A percentile compares a stretch with the other conserved stretches of the same genome.
Evolutionary conservation across 805 yeast species (phyloP).

Genomic region (Candida krabiensis): DNA sequence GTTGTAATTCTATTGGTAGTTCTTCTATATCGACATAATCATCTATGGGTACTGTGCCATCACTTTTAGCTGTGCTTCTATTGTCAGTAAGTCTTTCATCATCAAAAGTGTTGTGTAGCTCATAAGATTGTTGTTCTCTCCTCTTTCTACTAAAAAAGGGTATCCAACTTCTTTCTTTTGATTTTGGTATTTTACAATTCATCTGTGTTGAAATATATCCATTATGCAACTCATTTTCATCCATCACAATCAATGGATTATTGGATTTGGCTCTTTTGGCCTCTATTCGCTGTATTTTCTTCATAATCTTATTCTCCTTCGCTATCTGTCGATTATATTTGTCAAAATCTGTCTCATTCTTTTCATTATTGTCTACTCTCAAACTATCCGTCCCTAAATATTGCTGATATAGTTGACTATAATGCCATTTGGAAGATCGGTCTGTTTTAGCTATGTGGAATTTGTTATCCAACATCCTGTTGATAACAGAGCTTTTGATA

Average conservation of each 20-base stretch:
- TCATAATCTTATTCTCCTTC: constrained; percentile 27
- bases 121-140: not conserved
- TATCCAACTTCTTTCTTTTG: constrained; percentile 4
- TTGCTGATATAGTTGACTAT: constrained; percentile 26
- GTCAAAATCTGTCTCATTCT: constrained; percentile 29
- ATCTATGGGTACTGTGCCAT: constrained; percentile 28
- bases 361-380: not conserved
- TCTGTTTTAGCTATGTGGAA: constrained; percentile 4
- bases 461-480: constrained; percentile 21
- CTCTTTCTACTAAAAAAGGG: constrained; percentile 1
- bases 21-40: constrained; percentile 29
- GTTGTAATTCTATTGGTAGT: constrained; percentile 30
- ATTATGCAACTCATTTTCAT: constrained; percentile 23
- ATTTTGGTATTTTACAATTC: not conserved
- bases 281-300: constrained; percentile 16
- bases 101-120: not conserved
- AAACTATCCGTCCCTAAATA: constrained; percentile 4
- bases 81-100: constrained; percentile 1
- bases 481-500: constrained; percentile 23
- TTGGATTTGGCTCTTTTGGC: constrained; percentile 5
- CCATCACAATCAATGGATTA: constrained; percentile 17
- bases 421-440: constrained; percentile 19
- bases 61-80: constrained; percentile 3
- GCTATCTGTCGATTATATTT: constrained; percentile 25
- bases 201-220: constrained; percentile 16